Percentiles rank a stretch among this genome's conserved stretches.
Evolutionary conservation across 768 basidiomycete species (phyloP).

Genomic region (Zangia roseola): DNA sequence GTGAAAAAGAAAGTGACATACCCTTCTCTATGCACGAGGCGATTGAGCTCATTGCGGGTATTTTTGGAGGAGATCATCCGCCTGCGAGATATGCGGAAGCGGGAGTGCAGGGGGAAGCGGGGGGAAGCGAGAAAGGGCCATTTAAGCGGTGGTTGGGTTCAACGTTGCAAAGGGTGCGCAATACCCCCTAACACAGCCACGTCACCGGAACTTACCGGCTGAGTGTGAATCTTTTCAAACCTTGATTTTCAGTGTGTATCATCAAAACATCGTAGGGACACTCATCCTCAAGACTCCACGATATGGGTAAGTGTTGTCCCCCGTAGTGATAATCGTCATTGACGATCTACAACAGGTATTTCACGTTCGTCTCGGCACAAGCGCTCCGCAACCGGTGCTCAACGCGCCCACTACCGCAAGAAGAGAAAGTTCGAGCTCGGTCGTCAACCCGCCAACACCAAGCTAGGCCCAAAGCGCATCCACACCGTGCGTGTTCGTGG

Average conservation of each 20-base stretch:
- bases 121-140: constrained; percentile 23
- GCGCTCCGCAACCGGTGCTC: constrained; percentile 89
- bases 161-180: constrained; percentile 7
- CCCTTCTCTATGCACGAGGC: constrained; percentile 67
- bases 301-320: constrained; percentile 67
- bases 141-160: constrained; percentile 13
- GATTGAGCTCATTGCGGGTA: constrained; percentile 68
- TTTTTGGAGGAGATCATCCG: constrained; percentile 47
- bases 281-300: constrained; percentile 68
- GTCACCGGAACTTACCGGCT: constrained; percentile 20
- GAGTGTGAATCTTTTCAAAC: constrained; percentile 34
- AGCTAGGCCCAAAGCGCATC: constrained; percentile 92
- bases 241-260: constrained; percentile 44
- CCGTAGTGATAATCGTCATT: constrained; percentile 1
- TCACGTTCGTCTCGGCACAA: constrained; percentile 97
- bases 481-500: constrained; percentile 95
- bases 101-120: constrained; percentile 29
- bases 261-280: constrained; percentile 47
- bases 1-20: constrained; percentile 31
- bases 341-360: constrained; percentile 67
- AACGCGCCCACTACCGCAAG: constrained; percentile 96
- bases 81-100: constrained; percentile 36
- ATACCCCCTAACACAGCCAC: constrained; percentile 21
- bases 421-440: constrained; percentile 99
- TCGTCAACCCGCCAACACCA: constrained; percentile 96